phyloP scores from a whole-genome alignment of 1,284 basidiomycete species.

The Ganoderma lingzhi region DNA sequence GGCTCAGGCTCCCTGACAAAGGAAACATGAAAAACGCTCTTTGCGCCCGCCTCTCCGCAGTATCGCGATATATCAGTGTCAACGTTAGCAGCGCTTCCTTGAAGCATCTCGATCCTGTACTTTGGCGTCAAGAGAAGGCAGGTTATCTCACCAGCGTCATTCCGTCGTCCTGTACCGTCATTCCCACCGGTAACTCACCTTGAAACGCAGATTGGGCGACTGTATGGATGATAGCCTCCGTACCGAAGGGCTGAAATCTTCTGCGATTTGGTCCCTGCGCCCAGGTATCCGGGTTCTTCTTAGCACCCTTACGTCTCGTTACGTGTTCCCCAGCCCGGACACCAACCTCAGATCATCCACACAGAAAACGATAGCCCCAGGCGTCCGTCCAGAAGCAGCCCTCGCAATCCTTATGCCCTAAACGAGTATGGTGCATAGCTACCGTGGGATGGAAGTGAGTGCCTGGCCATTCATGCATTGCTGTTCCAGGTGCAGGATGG shows the following conservation, averaged over 20 bases:
- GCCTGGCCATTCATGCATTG: neutral
- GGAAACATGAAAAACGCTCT: neutral
- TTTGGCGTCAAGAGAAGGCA: constrained; percentile 7
- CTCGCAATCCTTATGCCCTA: neutral
- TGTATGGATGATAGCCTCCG: neutral
- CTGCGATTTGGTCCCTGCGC: neutral
- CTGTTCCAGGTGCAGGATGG: neutral
- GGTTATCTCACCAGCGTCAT: neutral
- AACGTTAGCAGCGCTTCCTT: neutral
- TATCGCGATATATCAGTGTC: neutral
- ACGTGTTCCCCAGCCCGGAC: neutral
- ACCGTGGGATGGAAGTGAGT: neutral
- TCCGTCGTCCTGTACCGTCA: neutral
- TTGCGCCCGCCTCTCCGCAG: neutral
- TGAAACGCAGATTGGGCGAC: constrained; percentile 5
- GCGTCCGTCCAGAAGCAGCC: neutral
- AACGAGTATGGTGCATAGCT: neutral
- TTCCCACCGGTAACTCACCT: constrained; percentile 7
- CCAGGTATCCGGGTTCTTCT: neutral
- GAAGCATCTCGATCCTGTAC: neutral
- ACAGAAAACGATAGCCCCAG: neutral
- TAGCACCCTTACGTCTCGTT: neutral
- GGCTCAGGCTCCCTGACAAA: neutral
- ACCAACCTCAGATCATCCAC: neutral
- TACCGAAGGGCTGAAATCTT: neutral